These are phyloP conservation scores for Kondoa subrosea DNA, from an alignment of 768 basidiomycete species.

Conservation along the genomic window DNA sequence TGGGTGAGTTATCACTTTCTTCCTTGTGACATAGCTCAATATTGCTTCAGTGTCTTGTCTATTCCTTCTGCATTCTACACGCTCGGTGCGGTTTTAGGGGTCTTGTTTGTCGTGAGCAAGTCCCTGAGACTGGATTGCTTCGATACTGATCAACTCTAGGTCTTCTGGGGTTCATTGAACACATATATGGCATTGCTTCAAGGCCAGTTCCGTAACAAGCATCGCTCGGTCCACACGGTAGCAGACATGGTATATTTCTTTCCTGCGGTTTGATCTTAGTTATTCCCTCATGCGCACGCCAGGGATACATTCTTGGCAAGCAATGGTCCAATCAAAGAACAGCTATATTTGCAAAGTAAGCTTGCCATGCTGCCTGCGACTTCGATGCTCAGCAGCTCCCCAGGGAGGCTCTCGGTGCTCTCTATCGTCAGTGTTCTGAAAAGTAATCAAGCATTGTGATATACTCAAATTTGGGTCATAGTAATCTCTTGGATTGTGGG, in stretches of 20 bases:
- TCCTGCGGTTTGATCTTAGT: too few relatives aligned
- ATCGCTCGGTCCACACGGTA: background rate
- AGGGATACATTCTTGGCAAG: background rate
- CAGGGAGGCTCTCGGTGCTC: background rate
- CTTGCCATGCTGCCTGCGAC: too few relatives aligned
- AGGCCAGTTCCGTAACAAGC: background rate
- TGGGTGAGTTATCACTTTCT: background rate
- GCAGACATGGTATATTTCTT: too few relatives aligned
- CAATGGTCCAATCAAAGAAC: background rate
- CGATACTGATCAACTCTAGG: too few relatives aligned
- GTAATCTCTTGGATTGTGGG: background rate
- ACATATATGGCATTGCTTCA: background rate
- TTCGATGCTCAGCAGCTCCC: too few relatives aligned
- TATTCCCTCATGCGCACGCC: too few relatives aligned
- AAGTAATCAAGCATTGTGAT: background rate
- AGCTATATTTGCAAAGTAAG: too few relatives aligned
- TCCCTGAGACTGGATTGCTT: too few relatives aligned
- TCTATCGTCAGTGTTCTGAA: background rate
- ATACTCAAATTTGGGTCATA: background rate
- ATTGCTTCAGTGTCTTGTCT: background rate
- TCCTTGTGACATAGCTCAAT: background rate
- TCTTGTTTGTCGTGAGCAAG: too few relatives aligned
- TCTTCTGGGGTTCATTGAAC: too few relatives aligned
- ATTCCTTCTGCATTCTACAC: background rate
- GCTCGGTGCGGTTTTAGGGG: background rate